Base-by-base conservation (phyloP, 495 filamentous ascomycete genomes). In the Xanthoparmelia taractica region DNA sequence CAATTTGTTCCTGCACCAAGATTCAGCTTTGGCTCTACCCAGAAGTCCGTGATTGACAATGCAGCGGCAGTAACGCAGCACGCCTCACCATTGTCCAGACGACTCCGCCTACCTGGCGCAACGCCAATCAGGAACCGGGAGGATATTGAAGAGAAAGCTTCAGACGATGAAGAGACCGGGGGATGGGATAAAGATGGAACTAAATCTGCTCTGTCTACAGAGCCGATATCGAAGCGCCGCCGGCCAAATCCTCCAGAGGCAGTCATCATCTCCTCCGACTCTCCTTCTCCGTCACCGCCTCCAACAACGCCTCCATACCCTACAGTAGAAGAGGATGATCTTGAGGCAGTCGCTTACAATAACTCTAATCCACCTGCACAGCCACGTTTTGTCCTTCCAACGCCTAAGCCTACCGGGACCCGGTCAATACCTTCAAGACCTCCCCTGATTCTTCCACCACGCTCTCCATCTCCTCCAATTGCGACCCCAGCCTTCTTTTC, bases 401-500 rank as follows among this genome's bases (percentile, higher is more conserved):
- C 8, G 27, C 23, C 59, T 27, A 50, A 47, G 43, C 33, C 59
- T 47, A 18, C 54, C 10, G 34, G 0, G 17, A 25, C 54, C 34
- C 31, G 29, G 33, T 25, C 27, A 38, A 60, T 60, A 43, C 59
- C 64, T 0, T 29, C 59, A 8, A 50, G 58, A 37, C 58, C 64
- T 8, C 58, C 59, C 2, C 43, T 58, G 10, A 60, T 64, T 3
- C 59, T 58, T 34, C 59, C 64, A 6, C 54, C 63, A 33, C 58
- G 41, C 50, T 37, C 47, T 29, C 50, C 58, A 0, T 36, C 50
- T 31, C 59, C 59, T 6, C 31, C 64, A 8, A 1, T 50, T 4
- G 4, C 40, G 0, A 27, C 33, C 0, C 64, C 64, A 18, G 33
- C 58, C 40, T 74, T 78, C 65, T 76, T 78, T 59, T 76, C 75